Conservation (phyloP, 2,329 filamentous ascomycete species). For the Botrytis paeoniae region DNA sequence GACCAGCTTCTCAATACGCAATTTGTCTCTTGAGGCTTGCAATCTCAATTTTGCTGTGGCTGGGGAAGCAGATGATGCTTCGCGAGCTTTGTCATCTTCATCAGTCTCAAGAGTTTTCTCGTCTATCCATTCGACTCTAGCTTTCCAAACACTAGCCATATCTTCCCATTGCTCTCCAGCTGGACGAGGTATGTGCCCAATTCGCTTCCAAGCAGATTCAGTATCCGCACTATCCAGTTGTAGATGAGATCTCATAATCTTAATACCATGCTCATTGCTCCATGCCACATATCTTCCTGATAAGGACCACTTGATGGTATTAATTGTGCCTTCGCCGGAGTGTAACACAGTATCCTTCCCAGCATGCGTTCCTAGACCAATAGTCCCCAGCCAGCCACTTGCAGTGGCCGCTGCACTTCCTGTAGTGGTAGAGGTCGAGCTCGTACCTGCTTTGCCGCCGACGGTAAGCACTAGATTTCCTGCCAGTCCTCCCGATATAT, state of each 20-base stretch:
- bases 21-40: constrained; percentile 47
- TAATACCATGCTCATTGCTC: constrained; percentile 96
- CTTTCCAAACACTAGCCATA: constrained; percentile 95
- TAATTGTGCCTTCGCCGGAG: constrained; percentile 87
- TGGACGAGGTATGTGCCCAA: constrained; percentile 87
- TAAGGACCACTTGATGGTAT: constrained; percentile 89
- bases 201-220: constrained; percentile 89
- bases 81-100: constrained; percentile 48
- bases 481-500: constrained; percentile 85
- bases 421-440: constrained; percentile 79
- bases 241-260: constrained; percentile 90
- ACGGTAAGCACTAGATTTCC: constrained; percentile 84
- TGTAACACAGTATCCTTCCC: constrained; percentile 87
- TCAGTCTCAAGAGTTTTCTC: constrained; percentile 74
- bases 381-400: constrained; percentile 85
- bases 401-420: constrained; percentile 78
- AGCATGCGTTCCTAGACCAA: constrained; percentile 73
- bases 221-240: constrained; percentile 72
- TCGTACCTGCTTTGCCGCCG: constrained; percentile 75
- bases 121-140: constrained; percentile 88
- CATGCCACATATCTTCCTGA: constrained; percentile 91
- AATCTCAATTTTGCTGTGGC: constrained; percentile 49
- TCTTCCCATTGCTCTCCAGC: constrained; percentile 88
- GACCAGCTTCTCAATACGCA: constrained; percentile 70
- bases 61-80: constrained; percentile 40